Conservation (phyloP, 2,329 filamentous ascomycete genomes). For the Aspergillus candidus region DNA sequence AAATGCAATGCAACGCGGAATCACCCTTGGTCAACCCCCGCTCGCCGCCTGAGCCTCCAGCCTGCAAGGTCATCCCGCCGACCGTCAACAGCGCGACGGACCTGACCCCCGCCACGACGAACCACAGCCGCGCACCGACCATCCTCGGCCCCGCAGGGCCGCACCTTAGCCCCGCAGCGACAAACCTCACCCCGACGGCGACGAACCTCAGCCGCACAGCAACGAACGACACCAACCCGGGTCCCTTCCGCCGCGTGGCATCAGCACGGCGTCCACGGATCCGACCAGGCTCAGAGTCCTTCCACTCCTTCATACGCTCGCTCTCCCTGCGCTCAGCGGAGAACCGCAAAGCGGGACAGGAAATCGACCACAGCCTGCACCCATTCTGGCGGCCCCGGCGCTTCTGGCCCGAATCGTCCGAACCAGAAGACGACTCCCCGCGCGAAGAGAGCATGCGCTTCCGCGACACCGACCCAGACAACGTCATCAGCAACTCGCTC, state of each 20-base stretch:
- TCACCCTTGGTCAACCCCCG: constrained; percentile 56
- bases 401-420: constrained; percentile 56
- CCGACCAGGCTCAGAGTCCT: constrained; percentile 37
- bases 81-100: constrained; percentile 44
- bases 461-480: constrained; percentile 19
- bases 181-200: too few relatives aligned
- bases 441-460: background rate
- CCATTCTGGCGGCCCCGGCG: constrained; percentile 58
- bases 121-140: too few relatives aligned
- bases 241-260: constrained; percentile 27
- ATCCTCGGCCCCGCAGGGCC: too few relatives aligned
- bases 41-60: constrained; percentile 51
- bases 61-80: constrained; percentile 50
- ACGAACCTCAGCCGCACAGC: too few relatives aligned
- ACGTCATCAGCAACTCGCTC: constrained; percentile 51
- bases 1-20: constrained; percentile 35
- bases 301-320: constrained; percentile 32
- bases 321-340: constrained; percentile 37
- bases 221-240: constrained; percentile 13
- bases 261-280: constrained; percentile 34
- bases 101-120: constrained; percentile 22
- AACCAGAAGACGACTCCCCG: constrained; percentile 33
- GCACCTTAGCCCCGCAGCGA: too few relatives aligned
- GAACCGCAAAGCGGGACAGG: constrained; percentile 39
- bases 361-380: constrained; percentile 47